A percentile compares a stretch with the other conserved stretches of the same genome.
These are phyloP conservation scores for Cyclospora cayetanensis DNA, from an alignment of 169 alveolate species.

Conservation along the genomic window DNA sequence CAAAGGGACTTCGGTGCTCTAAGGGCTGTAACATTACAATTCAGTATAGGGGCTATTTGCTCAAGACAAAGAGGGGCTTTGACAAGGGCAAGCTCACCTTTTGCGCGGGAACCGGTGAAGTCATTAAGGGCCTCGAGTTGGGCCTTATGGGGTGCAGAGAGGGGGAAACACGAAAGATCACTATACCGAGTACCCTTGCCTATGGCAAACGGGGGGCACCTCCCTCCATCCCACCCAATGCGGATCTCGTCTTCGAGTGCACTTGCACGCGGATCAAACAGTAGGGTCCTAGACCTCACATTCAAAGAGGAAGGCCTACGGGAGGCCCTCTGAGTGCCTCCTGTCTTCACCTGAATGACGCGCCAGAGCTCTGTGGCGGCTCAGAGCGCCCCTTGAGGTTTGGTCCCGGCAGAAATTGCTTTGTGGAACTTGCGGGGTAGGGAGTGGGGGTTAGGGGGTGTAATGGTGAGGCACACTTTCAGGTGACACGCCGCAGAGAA, in stretches of 20 bases:
- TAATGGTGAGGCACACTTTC: too few species aligned
- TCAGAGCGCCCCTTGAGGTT: too few species aligned
- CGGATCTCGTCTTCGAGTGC: slow-evolving; percentile 45
- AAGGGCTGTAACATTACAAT: slow-evolving; percentile 3
- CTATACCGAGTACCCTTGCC: slow-evolving; percentile 44
- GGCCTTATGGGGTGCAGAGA: slow-evolving; percentile 11
- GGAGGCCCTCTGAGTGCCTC: not conserved
- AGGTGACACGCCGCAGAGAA: too few species aligned
- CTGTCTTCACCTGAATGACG: too few species aligned
- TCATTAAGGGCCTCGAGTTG: slow-evolving; percentile 46
- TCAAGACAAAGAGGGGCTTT: not conserved
- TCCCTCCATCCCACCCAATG: slow-evolving; percentile 59
- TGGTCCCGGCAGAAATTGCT: too few species aligned
- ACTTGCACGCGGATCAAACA: slow-evolving; percentile 7
- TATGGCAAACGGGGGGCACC: slow-evolving; percentile 67
- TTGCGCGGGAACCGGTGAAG: slow-evolving; percentile 8
- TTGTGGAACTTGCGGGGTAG: too few species aligned
- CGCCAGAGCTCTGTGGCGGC: too few species aligned
- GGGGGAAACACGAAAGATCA: slow-evolving; percentile 37
- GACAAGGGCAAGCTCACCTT: slow-evolving; percentile 13
- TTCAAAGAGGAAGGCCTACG: not conserved
- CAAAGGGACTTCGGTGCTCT: not conserved
- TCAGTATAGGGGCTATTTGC: slow-evolving; percentile 30
- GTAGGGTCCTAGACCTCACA: not conserved
- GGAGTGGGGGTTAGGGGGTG: too few species aligned